These are phyloP conservation scores for Prinsepia uniflora DNA, from an alignment of 306 rosid genomes.

Conservation along the genomic window DNA sequence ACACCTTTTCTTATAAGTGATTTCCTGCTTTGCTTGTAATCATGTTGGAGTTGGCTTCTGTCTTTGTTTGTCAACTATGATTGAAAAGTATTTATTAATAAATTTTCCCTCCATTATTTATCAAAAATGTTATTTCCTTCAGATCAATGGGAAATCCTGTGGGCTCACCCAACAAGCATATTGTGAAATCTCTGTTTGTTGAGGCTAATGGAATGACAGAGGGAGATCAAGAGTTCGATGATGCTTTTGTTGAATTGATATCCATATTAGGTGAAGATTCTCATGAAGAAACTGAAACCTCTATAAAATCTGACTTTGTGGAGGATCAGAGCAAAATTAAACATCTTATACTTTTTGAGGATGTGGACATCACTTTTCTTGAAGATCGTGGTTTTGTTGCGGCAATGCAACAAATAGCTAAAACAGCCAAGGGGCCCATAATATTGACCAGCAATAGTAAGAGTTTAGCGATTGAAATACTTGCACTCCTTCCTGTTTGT, in stretches of 20 bases:
- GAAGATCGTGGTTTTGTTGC: constrained; percentile 82
- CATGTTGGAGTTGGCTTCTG: neutral
- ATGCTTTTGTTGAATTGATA: constrained; percentile 39
- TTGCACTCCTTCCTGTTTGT: constrained; percentile 19
- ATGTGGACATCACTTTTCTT: constrained; percentile 71
- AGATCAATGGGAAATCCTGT: constrained; percentile 41
- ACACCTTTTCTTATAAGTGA: neutral
- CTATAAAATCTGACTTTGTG: constrained; percentile 22
- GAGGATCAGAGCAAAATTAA: constrained; percentile 36
- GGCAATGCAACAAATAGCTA: constrained; percentile 71
- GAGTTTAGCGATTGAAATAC: constrained; percentile 28
- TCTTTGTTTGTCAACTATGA: neutral
- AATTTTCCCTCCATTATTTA: neutral
- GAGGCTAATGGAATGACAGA: constrained; percentile 30
- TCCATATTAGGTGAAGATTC: constrained; percentile 44
- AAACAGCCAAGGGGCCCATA: constrained; percentile 79
- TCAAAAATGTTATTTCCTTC: constrained; percentile 21
- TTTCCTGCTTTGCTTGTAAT: constrained; percentile 2
- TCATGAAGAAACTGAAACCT: constrained; percentile 30
- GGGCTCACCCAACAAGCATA: constrained; percentile 34
- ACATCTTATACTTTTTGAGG: constrained; percentile 76
- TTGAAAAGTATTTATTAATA: neutral
- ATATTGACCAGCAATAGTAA: constrained; percentile 92
- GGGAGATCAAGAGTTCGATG: constrained; percentile 28
- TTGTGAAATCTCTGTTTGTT: constrained; percentile 28